These are phyloP conservation scores for Butyriboletus loyo DNA, from an alignment of 768 basidiomycete species.

Conservation along the genomic window DNA sequence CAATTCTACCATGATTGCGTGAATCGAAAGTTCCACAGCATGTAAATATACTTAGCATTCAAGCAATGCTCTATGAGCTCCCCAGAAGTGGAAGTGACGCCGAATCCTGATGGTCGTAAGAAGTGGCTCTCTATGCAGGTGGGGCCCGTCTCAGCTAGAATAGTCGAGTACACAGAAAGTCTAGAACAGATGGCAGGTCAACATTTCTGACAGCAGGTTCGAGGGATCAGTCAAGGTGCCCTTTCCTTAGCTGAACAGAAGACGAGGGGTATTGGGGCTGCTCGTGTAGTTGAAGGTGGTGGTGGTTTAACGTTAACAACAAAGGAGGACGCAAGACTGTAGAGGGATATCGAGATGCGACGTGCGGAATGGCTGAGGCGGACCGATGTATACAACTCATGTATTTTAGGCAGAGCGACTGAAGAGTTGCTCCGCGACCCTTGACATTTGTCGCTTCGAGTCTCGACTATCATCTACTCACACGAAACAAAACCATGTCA, in stretches of 20 bases:
- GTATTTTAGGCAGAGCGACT: neutral
- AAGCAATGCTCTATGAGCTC: constrained; percentile 40
- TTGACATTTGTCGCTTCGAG: neutral
- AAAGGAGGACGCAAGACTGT: constrained; percentile 29
- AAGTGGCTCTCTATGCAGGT: constrained; percentile 47
- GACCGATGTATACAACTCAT: neutral
- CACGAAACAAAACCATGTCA: constrained; percentile 46
- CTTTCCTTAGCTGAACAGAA: constrained; percentile 49
- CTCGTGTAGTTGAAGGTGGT: constrained; percentile 39
- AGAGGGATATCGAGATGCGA: neutral
- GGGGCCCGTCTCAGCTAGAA: constrained; percentile 48
- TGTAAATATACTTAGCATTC: constrained; percentile 31
- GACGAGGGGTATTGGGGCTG: constrained; percentile 51
- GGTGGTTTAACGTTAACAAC: constrained; percentile 31
- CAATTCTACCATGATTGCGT: constrained; percentile 34
- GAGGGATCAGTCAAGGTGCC: constrained; percentile 33
- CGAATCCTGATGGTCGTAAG: constrained; percentile 17
- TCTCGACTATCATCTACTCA: neutral
- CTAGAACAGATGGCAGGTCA: neutral
- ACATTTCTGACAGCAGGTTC: neutral
- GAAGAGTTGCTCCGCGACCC: neutral
- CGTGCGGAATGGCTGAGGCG: neutral
- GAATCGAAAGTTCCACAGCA: neutral
- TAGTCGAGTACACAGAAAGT: constrained; percentile 34
- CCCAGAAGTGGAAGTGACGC: constrained; percentile 2